A percentile compares a stretch with the other conserved stretches of the same genome.
Conservation (phyloP, 2,329 filamentous ascomycete species). For the Aspergillus ustus region DNA sequence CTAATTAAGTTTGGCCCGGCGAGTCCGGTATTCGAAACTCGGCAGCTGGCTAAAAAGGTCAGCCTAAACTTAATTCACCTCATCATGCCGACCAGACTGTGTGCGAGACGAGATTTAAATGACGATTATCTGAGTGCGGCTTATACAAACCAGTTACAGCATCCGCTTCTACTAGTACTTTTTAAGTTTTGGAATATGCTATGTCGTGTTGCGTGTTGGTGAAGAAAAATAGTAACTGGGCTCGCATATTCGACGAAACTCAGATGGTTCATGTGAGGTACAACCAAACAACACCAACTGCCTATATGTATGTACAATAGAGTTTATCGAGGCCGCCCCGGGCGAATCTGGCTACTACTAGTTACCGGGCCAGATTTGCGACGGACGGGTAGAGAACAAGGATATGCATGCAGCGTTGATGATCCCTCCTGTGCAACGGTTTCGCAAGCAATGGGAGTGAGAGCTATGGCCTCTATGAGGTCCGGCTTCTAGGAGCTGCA, state of each 20-base stretch:
- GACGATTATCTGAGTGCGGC: neutral
- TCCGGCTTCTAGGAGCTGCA: neutral
- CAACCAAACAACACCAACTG: neutral
- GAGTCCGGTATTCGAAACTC: neutral
- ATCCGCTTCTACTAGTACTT: neutral
- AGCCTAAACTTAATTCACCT: neutral
- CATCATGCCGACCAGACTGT: neutral
- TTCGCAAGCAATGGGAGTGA: neutral
- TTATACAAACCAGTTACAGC: neutral
- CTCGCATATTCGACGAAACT: neutral
- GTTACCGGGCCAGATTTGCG: neutral
- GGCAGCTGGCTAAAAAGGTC: neutral
- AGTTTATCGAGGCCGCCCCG: neutral
- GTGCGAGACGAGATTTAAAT: neutral
- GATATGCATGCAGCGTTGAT: constrained; percentile 4
- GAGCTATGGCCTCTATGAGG: neutral
- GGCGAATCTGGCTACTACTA: neutral
- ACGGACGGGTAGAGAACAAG: neutral
- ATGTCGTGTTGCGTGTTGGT: neutral
- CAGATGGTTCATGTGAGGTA: neutral
- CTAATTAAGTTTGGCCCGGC: neutral
- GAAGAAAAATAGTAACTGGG: neutral
- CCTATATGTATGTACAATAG: neutral
- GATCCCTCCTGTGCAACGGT: constrained; percentile 4
- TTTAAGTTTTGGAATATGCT: neutral